Evolutionary conservation across 805 yeast species (phyloP).

Genomic region (Candida anglica): DNA sequence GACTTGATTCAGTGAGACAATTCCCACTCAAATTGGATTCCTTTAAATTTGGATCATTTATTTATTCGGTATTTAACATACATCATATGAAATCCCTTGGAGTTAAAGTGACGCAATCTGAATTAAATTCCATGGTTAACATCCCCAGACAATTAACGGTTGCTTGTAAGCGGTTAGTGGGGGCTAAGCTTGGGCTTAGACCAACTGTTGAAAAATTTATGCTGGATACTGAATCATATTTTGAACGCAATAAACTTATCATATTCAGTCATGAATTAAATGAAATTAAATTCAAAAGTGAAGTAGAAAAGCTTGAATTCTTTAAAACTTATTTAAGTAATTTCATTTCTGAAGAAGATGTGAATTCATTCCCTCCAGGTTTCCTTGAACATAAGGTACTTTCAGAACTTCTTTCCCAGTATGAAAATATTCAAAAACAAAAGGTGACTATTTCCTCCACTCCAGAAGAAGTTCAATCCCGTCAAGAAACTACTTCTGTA

Average conservation of each 20-base stretch:
- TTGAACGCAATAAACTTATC: slow-evolving; percentile 44
- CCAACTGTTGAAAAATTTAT: slow-evolving; percentile 24
- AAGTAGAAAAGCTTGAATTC: slow-evolving; percentile 48
- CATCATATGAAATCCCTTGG: slow-evolving; percentile 7
- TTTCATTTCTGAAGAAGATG: slow-evolving; percentile 11
- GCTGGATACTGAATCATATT: slow-evolving; percentile 18
- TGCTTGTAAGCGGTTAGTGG: slow-evolving; percentile 37
- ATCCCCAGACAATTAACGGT: slow-evolving; percentile 37
- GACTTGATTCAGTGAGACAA: slow-evolving; percentile 36
- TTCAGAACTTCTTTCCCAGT: slow-evolving; percentile 63
- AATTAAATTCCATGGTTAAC: slow-evolving; percentile 7
- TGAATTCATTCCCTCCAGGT: slow-evolving; percentile 42
- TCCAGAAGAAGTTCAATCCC: slow-evolving; percentile 24
- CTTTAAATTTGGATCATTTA: slow-evolving; percentile 56
- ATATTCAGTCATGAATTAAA: slow-evolving; percentile 49
- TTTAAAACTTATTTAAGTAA: slow-evolving; percentile 28
- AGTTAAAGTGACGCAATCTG: slow-evolving; percentile 3
- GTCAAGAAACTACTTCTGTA: slow-evolving; percentile 34
- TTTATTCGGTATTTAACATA: slow-evolving; percentile 39
- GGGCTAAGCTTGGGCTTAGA: slow-evolving; percentile 31
- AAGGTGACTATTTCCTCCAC: slow-evolving; percentile 23
- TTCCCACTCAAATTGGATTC: slow-evolving; percentile 55
- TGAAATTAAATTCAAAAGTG: slow-evolving; percentile 51
- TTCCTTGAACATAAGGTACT: slow-evolving; percentile 56
- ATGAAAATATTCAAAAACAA: slow-evolving; percentile 21